Conservation (phyloP, 1,284 basidiomycete genomes). For the Trichosporon inkin region DNA sequence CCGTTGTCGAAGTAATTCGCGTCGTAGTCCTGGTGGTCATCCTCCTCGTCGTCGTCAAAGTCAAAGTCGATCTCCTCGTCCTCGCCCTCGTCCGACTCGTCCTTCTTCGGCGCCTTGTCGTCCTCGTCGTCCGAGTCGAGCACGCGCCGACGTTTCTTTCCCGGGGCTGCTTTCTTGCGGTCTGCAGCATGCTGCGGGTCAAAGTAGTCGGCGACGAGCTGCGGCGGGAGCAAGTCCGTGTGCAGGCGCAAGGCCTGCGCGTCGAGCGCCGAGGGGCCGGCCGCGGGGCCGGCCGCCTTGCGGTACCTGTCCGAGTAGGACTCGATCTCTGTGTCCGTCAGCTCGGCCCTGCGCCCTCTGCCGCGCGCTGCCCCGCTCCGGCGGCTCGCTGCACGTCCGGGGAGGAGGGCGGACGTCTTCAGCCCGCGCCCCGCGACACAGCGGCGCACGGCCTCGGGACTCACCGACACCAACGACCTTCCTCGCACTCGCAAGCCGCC, state of each 20-base stretch:
- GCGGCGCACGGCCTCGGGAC: constrained; percentile 12
- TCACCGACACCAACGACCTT: constrained; percentile 45
- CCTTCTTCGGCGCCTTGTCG: constrained; percentile 1
- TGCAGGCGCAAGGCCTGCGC: constrained; percentile 41
- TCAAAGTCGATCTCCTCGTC: constrained; percentile 41
- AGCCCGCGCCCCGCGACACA: too few relatives aligned
- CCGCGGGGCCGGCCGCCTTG: constrained; percentile 1
- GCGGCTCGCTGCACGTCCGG: too few relatives aligned
- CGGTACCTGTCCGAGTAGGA: constrained; percentile 44
- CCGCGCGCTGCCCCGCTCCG: too few relatives aligned
- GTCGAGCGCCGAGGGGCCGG: constrained; percentile 26
- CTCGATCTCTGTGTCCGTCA: constrained; percentile 41
- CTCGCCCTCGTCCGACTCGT: constrained; percentile 14
- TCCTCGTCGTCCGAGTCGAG: constrained; percentile 19
- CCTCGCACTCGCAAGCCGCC: constrained; percentile 39
- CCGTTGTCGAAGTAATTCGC: constrained; percentile 51
- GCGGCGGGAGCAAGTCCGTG: constrained; percentile 42
- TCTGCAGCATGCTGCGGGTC: constrained; percentile 21
- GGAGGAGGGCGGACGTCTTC: too few relatives aligned
- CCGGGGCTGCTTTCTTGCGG: neutral
- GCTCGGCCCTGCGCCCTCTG: too few relatives aligned
- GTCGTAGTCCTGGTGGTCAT: constrained; percentile 51
- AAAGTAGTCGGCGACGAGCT: constrained; percentile 47
- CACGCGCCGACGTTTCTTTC: constrained; percentile 10
- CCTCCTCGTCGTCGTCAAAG: constrained; percentile 44